Conservation (phyloP, 257 asterid species). For the Ilex asprella region DNA sequence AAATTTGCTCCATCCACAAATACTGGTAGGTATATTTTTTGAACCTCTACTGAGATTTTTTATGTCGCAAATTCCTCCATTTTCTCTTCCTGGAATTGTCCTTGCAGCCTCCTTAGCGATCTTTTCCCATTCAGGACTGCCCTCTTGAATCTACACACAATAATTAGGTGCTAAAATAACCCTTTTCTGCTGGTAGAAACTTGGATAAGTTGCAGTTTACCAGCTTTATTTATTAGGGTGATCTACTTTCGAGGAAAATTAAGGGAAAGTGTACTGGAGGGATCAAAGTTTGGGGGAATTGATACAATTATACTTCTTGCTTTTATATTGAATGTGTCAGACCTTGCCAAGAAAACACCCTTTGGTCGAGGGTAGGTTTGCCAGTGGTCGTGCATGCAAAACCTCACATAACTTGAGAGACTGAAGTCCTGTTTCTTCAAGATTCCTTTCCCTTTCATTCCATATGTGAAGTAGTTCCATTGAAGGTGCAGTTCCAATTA, state of each 20-base stretch:
- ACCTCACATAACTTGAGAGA: conserved; percentile 76
- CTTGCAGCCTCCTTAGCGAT: conserved; percentile 86
- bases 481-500: conserved; percentile 94
- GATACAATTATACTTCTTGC: not conserved
- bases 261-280: too few relatives aligned
- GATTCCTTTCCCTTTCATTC: conserved; percentile 73
- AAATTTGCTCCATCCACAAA: conserved; percentile 96
- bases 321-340: not conserved
- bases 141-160: conserved; percentile 58
- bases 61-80: conserved; percentile 93
- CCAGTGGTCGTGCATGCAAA: conserved; percentile 77
- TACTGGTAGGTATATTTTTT: conserved; percentile 84
- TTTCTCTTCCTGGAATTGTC: conserved; percentile 95
- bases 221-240: too few relatives aligned
- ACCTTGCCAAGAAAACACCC: conserved; percentile 97
- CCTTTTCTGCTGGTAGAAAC: not conserved
- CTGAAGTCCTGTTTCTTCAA: conserved; percentile 60
- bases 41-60: conserved; percentile 93
- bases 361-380: conserved; percentile 69
- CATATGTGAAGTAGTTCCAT: conserved; percentile 71
- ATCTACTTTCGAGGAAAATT: too few relatives aligned
- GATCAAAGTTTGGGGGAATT: too few relatives aligned
- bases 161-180: not conserved
- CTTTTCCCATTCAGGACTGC: conserved; percentile 75
- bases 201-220: not conserved